phyloP scores from a whole-genome alignment of 2,329 filamentous ascomycete species.

The Hymenoscyphus repandus region DNA sequence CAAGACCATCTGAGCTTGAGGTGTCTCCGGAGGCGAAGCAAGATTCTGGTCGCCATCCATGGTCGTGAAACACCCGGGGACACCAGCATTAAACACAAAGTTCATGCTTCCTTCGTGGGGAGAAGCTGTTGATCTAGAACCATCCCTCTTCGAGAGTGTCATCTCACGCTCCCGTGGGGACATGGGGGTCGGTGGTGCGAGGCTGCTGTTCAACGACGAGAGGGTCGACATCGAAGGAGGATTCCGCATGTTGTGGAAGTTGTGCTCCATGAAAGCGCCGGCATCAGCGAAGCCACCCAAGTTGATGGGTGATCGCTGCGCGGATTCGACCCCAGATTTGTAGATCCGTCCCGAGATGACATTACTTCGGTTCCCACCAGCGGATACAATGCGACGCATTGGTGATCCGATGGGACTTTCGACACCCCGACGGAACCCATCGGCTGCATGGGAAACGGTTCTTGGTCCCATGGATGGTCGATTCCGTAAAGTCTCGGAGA shows the following conservation, averaged over 20 bases:
- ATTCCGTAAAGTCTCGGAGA: conserved; percentile 21
- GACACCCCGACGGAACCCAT: conserved; percentile 23
- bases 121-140: conserved; percentile 21
- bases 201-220: conserved; percentile 27
- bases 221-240: conserved; percentile 20
- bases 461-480: conserved; percentile 27
- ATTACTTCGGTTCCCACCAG: conserved; percentile 25
- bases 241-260: conserved; percentile 22
- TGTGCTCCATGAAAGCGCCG: conserved; percentile 27
- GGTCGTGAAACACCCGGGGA: conserved; percentile 19
- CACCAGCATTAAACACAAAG: conserved; percentile 22
- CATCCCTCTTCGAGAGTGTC: conserved; percentile 21
- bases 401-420: conserved; percentile 28
- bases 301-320: conserved; percentile 30
- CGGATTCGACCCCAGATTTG: conserved; percentile 27
- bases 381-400: conserved; percentile 30
- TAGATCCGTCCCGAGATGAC: conserved; percentile 27
- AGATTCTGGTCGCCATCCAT: conserved; percentile 23
- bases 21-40: conserved; percentile 29
- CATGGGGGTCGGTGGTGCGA: conserved; percentile 31
- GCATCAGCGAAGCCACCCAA: conserved; percentile 24
- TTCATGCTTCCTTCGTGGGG: conserved; percentile 21
- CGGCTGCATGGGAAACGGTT: conserved; percentile 27
- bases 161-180: conserved; percentile 28
- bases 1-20: conserved; percentile 19